Evolutionary conservation across 306 rosid genomes (phyloP).

Genomic region (Trichosanthes truncata): DNA sequence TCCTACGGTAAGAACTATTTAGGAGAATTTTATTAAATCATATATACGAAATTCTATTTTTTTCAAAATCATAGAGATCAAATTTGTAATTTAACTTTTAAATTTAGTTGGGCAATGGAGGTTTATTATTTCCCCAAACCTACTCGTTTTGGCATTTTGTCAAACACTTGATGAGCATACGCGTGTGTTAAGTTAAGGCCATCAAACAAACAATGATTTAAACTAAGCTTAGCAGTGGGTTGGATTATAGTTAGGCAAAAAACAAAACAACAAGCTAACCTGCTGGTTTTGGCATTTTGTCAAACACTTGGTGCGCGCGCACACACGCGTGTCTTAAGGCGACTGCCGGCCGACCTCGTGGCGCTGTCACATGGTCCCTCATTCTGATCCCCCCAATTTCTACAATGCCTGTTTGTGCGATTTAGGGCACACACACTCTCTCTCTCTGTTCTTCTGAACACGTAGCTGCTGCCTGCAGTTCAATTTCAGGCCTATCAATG

Average conservation of each 20-base stretch:
- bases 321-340: conserved; percentile 60
- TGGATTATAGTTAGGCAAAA: not conserved
- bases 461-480: not conserved
- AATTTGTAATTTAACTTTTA: too few species aligned
- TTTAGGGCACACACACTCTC: not conserved
- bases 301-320: conserved; percentile 37
- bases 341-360: conserved; percentile 51
- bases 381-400: not conserved
- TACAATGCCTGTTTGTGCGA: not conserved
- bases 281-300: conserved; percentile 5
- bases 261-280: not conserved
- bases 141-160: not conserved
- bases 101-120: too few species aligned
- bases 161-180: conserved; percentile 30
- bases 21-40: too few species aligned
- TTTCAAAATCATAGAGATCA: too few species aligned
- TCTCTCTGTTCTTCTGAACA: not conserved
- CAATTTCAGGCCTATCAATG: not conserved
- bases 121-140: not conserved
- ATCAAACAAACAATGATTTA: not conserved
- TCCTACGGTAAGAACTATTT: too few species aligned
- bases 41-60: too few species aligned
- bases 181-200: conserved; percentile 41
- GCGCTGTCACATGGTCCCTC: conserved; percentile 8
- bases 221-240: not conserved